A percentile compares a stretch with the other conserved stretches of the same genome.
Conservation (phyloP, 2,329 filamentous ascomycete species). For the Rhinocladiella similis region DNA sequence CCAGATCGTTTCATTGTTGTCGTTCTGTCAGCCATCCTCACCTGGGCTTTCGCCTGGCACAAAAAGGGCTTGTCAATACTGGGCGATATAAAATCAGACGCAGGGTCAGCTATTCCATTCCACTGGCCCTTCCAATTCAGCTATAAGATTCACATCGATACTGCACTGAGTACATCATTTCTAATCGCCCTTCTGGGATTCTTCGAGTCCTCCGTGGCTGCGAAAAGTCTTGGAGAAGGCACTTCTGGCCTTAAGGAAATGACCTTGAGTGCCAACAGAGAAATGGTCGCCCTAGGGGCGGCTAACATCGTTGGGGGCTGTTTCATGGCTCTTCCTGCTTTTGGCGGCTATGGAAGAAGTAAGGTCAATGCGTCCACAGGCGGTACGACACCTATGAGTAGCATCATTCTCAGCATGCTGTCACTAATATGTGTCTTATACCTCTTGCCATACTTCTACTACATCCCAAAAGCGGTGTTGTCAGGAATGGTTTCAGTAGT, state of each 20-base stretch:
- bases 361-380: slow-evolving; percentile 94
- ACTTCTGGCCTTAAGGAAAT: slow-evolving; percentile 73
- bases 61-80: slow-evolving; percentile 77
- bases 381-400: slow-evolving; percentile 90
- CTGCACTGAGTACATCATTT: slow-evolving; percentile 87
- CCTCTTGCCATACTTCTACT: slow-evolving; percentile 89
- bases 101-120: slow-evolving; percentile 73
- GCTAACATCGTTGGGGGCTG: slow-evolving; percentile 89
- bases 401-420: slow-evolving; percentile 79
- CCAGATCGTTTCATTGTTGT: slow-evolving; percentile 92
- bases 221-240: slow-evolving; percentile 75
- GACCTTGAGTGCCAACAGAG: slow-evolving; percentile 83
- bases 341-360: slow-evolving; percentile 93
- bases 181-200: slow-evolving; percentile 95
- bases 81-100: slow-evolving; percentile 73
- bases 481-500: slow-evolving; percentile 94
- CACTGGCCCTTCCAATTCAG: slow-evolving; percentile 79
- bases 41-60: slow-evolving; percentile 77
- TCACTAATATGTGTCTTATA: slow-evolving; percentile 79
- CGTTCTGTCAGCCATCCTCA: slow-evolving; percentile 76
- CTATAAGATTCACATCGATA: slow-evolving; percentile 78
- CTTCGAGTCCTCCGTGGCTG: slow-evolving; percentile 95
- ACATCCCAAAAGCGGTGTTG: slow-evolving; percentile 92
- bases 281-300: slow-evolving; percentile 85
- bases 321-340: slow-evolving; percentile 89